A percentile compares a stretch with the other conserved stretches of the same genome.
phyloP scores from a whole-genome alignment of 345 rosid genomes.

The Hibiscus trionum region DNA sequence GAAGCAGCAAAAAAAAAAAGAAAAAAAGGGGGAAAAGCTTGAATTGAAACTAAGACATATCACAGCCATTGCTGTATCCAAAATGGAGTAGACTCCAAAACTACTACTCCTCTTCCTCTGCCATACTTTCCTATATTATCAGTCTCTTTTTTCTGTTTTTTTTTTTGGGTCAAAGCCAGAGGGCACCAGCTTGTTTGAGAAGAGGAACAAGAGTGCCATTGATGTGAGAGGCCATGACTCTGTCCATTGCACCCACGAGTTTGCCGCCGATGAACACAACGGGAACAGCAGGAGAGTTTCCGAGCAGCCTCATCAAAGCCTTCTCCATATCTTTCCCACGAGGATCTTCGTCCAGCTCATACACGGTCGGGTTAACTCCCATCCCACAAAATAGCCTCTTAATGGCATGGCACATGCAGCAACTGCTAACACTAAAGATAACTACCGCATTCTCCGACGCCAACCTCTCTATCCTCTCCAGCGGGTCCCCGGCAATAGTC shows the following conservation, averaged over 20 bases:
- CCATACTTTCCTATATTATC: constrained; percentile 3
- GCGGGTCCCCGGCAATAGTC: constrained; percentile 27
- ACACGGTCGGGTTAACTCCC: constrained; percentile 89
- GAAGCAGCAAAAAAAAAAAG: not conserved
- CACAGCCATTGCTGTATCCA: constrained; percentile 11
- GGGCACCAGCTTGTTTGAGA: constrained; percentile 86
- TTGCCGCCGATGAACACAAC: constrained; percentile 93
- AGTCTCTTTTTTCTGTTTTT: not conserved
- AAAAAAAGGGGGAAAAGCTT: not conserved
- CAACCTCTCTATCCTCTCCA: constrained; percentile 52
- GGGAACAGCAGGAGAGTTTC: constrained; percentile 61
- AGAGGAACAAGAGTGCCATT: constrained; percentile 92
- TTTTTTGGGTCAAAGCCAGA: constrained; percentile 54
- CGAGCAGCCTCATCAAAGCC: constrained; percentile 55
- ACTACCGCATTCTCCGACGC: constrained; percentile 89
- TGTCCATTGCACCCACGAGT: constrained; percentile 84
- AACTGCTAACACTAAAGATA: constrained; percentile 74
- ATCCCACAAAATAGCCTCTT: constrained; percentile 79
- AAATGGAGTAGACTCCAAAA: constrained; percentile 21
- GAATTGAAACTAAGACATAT: not conserved
- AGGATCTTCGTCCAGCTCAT: constrained; percentile 84
- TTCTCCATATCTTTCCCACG: constrained; percentile 56
- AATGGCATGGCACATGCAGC: constrained; percentile 96
- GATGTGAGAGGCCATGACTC: constrained; percentile 91
- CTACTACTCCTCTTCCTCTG: constrained; percentile 34